Evolutionary conservation across 768 basidiomycete genomes (phyloP).

Genomic region (Suillus sp.): DNA sequence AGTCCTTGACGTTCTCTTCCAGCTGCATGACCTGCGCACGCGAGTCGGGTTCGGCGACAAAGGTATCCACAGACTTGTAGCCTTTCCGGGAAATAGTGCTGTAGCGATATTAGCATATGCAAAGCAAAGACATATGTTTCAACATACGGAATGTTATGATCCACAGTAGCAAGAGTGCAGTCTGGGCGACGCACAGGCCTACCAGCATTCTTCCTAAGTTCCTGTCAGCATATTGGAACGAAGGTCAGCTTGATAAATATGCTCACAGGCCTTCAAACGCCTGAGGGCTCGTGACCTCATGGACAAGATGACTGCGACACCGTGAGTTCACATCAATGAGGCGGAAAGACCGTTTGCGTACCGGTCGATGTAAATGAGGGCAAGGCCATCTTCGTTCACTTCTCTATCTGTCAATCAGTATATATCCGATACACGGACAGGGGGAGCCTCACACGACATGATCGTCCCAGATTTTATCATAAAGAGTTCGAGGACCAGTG

Average conservation of each 20-base stretch:
- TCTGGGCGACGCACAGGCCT: constrained; percentile 82
- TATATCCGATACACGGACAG: constrained; percentile 11
- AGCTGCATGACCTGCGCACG: constrained; percentile 81
- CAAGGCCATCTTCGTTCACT: constrained; percentile 71
- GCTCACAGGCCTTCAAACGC: constrained; percentile 85
- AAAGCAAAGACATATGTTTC: constrained; percentile 3
- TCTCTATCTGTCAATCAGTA: constrained; percentile 46
- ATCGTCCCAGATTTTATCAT: constrained; percentile 98
- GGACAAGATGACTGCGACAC: constrained; percentile 57
- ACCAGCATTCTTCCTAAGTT: constrained; percentile 64
- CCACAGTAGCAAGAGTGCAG: constrained; percentile 87
- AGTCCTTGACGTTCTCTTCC: constrained; percentile 89
- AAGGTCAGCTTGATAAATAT: constrained; percentile 3
- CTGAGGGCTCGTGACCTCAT: constrained; percentile 94
- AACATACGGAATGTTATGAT: constrained; percentile 85
- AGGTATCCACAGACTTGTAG: constrained; percentile 67
- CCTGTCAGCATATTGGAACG: constrained; percentile 17
- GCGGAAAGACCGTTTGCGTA: constrained; percentile 30
- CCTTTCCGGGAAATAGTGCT: constrained; percentile 77
- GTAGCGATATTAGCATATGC: constrained; percentile 7
- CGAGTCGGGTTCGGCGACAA: constrained; percentile 84
- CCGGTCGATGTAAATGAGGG: constrained; percentile 85
- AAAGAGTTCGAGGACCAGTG: constrained; percentile 78
- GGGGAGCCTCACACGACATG: constrained; percentile 76
- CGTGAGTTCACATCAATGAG: not conserved